Evolutionary conservation across 257 asterid species (phyloP), one percentile per base, ranked within the genome.

Genomic region (Prunella vulgaris): DNA sequence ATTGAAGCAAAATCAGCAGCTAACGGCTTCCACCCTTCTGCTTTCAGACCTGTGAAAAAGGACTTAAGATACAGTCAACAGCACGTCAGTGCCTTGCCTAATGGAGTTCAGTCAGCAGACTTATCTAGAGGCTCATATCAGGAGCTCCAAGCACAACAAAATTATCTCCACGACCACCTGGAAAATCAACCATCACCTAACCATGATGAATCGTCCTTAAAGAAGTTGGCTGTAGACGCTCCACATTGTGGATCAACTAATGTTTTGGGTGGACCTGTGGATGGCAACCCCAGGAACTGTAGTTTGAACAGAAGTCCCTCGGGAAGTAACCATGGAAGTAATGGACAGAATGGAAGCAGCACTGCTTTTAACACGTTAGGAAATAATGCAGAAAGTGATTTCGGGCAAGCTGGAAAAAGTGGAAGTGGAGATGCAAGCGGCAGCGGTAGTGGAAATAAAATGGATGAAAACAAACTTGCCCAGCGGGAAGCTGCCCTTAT

Each of bases 271-370:
- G 84, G 76, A 62, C 84, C 82, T 13, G 51, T 37, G 64, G 86
- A 76, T 33, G 80, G 79, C 61, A 75, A 71, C 44, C 77, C 72
- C 25, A 72, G 68, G 78, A 79, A 83, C 78, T 74, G 66, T 60
- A 79, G 86, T 79, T 66, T 87, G 70, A 85, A 87, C 59, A 81
- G 84, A 84, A 86, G 90, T 74, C 80, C 83, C 71, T 86, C 92
- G 0, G 90, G 94, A 59, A 86, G 96, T 82, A 86, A 89, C 60
- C 84, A 68, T 74, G 88, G 84, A 58, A 92, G 94, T 77, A 83
- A 80, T 74, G 86, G 78, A 48, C 93, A 71, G 52, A 82, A 74
- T 18, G 90, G 85, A 61, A 76, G 80, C 82, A 77, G 84, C 81
- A 74, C 77, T 33, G 87, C 76, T 17, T 22, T 79, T 74, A 82